These are phyloP conservation scores for Chrysanthemum makinoi DNA, from an alignment of 129 eudicot species.

Conservation along the genomic window DNA sequence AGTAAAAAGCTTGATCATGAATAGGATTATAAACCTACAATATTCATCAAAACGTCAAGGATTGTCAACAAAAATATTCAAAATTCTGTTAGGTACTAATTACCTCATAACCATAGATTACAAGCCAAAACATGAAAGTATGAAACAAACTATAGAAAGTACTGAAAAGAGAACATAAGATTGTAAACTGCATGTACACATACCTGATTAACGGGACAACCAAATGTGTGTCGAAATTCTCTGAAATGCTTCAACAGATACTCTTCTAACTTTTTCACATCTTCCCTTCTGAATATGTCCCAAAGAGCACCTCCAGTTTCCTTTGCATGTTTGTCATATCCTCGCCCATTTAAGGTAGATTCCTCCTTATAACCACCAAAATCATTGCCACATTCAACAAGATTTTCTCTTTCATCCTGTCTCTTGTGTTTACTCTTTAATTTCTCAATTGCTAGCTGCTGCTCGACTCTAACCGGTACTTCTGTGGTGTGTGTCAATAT, in stretches of 20 bases:
- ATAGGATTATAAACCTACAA: slow-evolving; percentile 38
- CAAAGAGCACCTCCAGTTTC: slow-evolving; percentile 58
- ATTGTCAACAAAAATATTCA: neutral
- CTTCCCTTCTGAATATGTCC: slow-evolving; percentile 83
- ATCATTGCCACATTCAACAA: too few relatives aligned
- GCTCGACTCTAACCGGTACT: neutral
- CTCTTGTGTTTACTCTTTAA: neutral
- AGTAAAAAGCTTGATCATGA: slow-evolving; percentile 71
- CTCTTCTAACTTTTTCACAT: slow-evolving; percentile 49
- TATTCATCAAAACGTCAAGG: neutral
- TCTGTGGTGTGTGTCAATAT: neutral
- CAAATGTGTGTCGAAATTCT: slow-evolving; percentile 39
- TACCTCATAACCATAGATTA: too few relatives aligned
- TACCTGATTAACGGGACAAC: slow-evolving; percentile 39
- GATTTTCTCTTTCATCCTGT: too few relatives aligned
- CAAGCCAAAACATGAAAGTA: neutral
- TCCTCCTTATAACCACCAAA: too few relatives aligned
- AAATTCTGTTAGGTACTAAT: neutral
- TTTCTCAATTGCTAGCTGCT: too few relatives aligned
- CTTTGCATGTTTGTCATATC: slow-evolving; percentile 3
- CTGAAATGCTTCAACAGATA: slow-evolving; percentile 52
- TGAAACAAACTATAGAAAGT: neutral
- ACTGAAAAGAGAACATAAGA: neutral
- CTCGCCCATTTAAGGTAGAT: too few relatives aligned
- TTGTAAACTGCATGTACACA: neutral